Base-by-base conservation (phyloP, 352 stramenopile genomes). In the Phytophthora fragariaefolia region DNA sequence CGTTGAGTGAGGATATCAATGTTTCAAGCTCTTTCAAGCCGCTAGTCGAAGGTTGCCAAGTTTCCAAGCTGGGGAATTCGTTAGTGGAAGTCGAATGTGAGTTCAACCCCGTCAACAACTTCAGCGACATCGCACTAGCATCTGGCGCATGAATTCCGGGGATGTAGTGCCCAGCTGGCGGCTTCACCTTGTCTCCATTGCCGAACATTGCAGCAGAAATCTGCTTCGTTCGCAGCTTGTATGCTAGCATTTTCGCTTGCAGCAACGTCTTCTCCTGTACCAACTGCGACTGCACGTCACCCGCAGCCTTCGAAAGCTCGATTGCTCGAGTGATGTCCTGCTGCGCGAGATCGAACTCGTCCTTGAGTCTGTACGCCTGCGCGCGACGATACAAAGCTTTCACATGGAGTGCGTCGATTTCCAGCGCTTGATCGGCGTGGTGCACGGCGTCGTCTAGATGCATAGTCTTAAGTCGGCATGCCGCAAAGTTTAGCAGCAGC, bases 141-240 rank as follows among this genome's bases (percentile, higher is more conserved):
- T 81, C 71, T 13, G 67, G 58, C 30, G 49, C 32, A 42, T 59
- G 38, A 47, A 57, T 20, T 26, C 55, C 47, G 12, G 59, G 27
- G 22, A 62, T 36, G 34, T 52, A 60, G 12, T 48, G 23, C 26
- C 40, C 27, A 1, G n/a, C 15, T 0, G 12, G 22, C 10, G 17
- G 28, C 6, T 62, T 61, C 2, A 13, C 34, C 32, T 76, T 79
- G 18, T 60, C 60, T 8, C 57, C 48, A 40, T 53, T 55, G n/a
- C 68, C 71, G 50, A 96, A 96, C 87, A 96, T 96, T 4, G 87
- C 85, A 42, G 71, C 58, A 23, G 85, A 92, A 17, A 94, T 68
- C 45, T 93, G 74, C 6, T 78, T 87, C 58, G 75, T 87, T 30
- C 77, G 67, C 58, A 85, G 32, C 50, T 86, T 91, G 67, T 96